Conservation (phyloP, 2,329 filamentous ascomycete species). For the Apiospora marii region DNA sequence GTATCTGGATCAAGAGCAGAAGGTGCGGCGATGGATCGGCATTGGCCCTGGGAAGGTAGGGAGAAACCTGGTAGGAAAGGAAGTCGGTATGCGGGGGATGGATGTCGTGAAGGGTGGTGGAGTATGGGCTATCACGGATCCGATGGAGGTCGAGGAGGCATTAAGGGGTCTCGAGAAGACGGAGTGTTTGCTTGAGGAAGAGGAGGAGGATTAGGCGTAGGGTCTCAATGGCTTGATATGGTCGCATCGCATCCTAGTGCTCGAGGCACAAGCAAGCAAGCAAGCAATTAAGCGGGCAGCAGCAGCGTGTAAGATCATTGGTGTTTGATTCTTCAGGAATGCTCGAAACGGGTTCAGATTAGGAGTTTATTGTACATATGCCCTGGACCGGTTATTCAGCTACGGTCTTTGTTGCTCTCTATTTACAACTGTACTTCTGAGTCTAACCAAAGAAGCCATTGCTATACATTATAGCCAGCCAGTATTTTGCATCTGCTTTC, state of each 20-base stretch:
- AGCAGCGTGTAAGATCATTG: background rate
- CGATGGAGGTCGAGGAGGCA: conserved; percentile 76
- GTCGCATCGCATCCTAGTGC: background rate
- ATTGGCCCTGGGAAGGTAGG: conserved; percentile 95
- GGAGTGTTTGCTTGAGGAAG: conserved; percentile 42
- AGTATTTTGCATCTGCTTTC: background rate
- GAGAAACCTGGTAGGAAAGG: conserved; percentile 91
- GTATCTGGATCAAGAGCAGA: conserved; percentile 84
- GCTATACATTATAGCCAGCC: background rate
- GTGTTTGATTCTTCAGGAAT: background rate
- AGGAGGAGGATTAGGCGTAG: background rate
- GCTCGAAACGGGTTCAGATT: background rate
- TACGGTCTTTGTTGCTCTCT: background rate
- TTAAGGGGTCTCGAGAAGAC: conserved; percentile 72
- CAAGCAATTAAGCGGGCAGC: background rate
- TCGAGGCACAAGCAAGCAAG: background rate
- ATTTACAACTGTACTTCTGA: background rate
- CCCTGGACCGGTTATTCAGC: background rate
- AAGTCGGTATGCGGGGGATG: conserved; percentile 84
- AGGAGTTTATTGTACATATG: background rate
- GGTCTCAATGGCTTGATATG: background rate
- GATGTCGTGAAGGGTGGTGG: conserved; percentile 86
- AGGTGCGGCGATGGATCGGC: conserved; percentile 85
- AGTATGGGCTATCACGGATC: conserved; percentile 90
- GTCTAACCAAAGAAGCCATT: background rate